Percentiles rank a stretch among this genome's conserved stretches.
Conservation (phyloP, 352 stramenopile species). For the Phytophthora palmivora region DNA sequence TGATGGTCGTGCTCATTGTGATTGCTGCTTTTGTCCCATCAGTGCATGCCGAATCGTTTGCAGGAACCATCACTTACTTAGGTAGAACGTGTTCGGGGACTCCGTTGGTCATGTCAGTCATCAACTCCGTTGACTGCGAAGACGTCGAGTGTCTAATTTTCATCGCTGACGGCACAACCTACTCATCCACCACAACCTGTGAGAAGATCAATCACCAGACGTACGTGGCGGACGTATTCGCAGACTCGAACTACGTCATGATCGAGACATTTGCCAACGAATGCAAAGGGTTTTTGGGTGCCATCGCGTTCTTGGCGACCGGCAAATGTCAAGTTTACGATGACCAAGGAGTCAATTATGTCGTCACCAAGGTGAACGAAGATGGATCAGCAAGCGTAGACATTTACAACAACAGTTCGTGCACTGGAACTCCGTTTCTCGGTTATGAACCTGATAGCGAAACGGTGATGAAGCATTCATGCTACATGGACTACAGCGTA, state of each 20-base stretch:
- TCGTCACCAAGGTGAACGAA: slow-evolving; percentile 22
- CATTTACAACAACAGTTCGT: slow-evolving; percentile 28
- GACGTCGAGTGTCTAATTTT: slow-evolving; percentile 18
- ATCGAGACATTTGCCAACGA: slow-evolving; percentile 24
- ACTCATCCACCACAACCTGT: slow-evolving; percentile 22
- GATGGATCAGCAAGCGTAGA: slow-evolving; percentile 22
- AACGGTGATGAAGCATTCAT: slow-evolving; percentile 26
- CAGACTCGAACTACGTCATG: slow-evolving; percentile 22
- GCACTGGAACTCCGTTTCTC: slow-evolving; percentile 17
- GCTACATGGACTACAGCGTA: slow-evolving; percentile 28
- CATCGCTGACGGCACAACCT: slow-evolving; percentile 7
- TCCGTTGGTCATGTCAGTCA: slow-evolving; percentile 24
- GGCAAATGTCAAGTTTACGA: slow-evolving; percentile 25
- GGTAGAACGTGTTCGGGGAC: slow-evolving; percentile 25
- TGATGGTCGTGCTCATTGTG: slow-evolving; percentile 8
- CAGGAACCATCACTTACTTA: slow-evolving; percentile 17
- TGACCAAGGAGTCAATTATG: slow-evolving; percentile 11
- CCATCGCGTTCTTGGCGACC: slow-evolving; percentile 20
- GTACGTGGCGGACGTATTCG: slow-evolving; percentile 17
- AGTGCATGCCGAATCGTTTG: slow-evolving; percentile 7
- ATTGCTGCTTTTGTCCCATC: slow-evolving; percentile 18
- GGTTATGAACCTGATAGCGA: slow-evolving; percentile 20
- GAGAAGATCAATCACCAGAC: slow-evolving; percentile 12
- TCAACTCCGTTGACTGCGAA: slow-evolving; percentile 15
- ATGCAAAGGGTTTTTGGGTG: slow-evolving; percentile 19